Evolutionary conservation across 148 eudicot genomes (phyloP), one percentile per base, ranked within the genome.

Genomic region (Vaccinium darrowii): DNA sequence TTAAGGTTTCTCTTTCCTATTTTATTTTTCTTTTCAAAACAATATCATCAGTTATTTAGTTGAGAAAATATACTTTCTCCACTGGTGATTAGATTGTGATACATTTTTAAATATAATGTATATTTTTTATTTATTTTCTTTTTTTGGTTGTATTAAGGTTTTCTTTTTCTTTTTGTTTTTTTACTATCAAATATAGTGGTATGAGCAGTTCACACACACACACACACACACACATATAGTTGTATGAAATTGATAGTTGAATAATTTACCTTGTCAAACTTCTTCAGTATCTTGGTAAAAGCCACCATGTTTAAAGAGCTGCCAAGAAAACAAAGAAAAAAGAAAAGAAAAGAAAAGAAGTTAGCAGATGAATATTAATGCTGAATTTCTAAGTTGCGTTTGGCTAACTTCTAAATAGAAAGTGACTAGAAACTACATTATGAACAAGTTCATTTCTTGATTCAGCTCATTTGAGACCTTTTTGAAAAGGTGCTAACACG

Each of bases 261-360:
- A 23, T 74, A 62, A 14, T 16, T 57, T 93, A 94, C 99, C 98
- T 97, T 97, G 86, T 97, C 98, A 73, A 97, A 97, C 82, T 97
- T 97, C 94, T 97, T 97, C 72, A 97, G 94, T 80, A 97, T 97
- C 88, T 97, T 97, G 1, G 91, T 89, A 76, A 97, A 97, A 54
- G 98, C 99, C 80, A 95, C 89, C 98, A 97, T 93, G 86, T 97
- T 97, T 13, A 97, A 93, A 7, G 98, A 93, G 89, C 99, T 97
- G 94, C 90, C 51, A 92, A 83, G 86, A 43, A 14, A 58, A 71
- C 5, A 43, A 92, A 83, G 86, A 43, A 14, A 58, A 71, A 92
- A 83, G 86, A 43, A 14, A 58, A 86, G 39, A 12, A 11, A 63
- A 9, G n/a, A n/a, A n/a, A n/a, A 62, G 62, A 18, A 54, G 53